Percentiles rank a stretch among this genome's conserved stretches.
phyloP scores from a whole-genome alignment of 768 basidiomycete species.

The Myochromella boudieri region DNA sequence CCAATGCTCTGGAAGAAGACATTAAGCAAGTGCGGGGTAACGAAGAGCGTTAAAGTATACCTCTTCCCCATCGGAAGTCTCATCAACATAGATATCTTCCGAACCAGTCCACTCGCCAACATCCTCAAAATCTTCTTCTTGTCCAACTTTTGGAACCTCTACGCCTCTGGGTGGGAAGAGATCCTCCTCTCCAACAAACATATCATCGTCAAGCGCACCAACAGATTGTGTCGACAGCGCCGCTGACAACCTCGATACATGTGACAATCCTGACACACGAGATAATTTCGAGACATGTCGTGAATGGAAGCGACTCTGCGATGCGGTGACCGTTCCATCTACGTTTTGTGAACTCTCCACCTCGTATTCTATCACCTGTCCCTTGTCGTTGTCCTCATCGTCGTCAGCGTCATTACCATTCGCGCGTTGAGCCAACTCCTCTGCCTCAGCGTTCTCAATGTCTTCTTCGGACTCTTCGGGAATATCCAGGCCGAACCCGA shows the following conservation, averaged over 20 bases:
- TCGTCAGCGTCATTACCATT: constrained; percentile 18
- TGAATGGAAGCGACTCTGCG: constrained; percentile 58
- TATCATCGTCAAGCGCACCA: constrained; percentile 46
- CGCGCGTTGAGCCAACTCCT: constrained; percentile 11
- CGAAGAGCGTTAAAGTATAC: constrained; percentile 36
- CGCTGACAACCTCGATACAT: constrained; percentile 65
- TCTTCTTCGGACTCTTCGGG: constrained; percentile 73
- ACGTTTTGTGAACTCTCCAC: constrained; percentile 25
- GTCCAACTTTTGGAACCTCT: constrained; percentile 7
- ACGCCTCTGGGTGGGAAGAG: constrained; percentile 4
- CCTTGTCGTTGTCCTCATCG: constrained; percentile 39
- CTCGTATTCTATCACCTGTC: constrained; percentile 26
- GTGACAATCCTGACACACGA: too few relatives aligned
- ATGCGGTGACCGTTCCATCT: constrained; percentile 45
- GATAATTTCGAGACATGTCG: constrained; percentile 69
- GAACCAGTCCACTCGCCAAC: constrained; percentile 84
- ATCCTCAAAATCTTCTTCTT: constrained; percentile 32
- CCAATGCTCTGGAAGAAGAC: constrained; percentile 63
- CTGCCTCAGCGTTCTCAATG: constrained; percentile 30
- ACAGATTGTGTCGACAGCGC: constrained; percentile 66
- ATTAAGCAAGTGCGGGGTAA: constrained; percentile 13
- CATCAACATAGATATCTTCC: constrained; percentile 60
- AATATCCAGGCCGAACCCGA: constrained; percentile 80
- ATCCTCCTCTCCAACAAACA: constrained; percentile 24
- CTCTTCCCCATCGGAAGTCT: constrained; percentile 63